Conservation (phyloP, 1,139 yeast genomes). For the Geotrichum armillariae region DNA sequence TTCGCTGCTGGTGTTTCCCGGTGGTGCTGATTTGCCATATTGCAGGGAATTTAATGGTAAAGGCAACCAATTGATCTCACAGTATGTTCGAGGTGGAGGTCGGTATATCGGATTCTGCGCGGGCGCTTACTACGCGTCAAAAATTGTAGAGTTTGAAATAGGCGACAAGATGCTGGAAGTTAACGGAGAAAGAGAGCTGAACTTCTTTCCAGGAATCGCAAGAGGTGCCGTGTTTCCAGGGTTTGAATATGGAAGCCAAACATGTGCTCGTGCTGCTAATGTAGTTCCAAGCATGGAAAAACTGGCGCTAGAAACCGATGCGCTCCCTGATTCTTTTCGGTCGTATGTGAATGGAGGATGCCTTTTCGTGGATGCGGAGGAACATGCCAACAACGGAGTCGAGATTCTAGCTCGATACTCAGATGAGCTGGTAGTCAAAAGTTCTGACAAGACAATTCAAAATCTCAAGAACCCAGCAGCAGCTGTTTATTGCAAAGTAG, state of each 20-base stretch:
- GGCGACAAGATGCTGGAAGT: constrained; percentile 74
- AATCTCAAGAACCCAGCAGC: constrained; percentile 49
- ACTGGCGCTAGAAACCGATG: neutral
- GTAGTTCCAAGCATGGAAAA: constrained; percentile 42
- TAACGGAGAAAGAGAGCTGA: constrained; percentile 77
- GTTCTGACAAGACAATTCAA: constrained; percentile 34
- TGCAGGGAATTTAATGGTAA: constrained; percentile 69
- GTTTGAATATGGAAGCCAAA: constrained; percentile 72
- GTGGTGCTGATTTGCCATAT: constrained; percentile 93
- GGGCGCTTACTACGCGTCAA: constrained; percentile 89
- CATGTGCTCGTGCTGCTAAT: constrained; percentile 66
- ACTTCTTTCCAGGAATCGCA: constrained; percentile 76
- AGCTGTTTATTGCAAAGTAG: constrained; percentile 63
- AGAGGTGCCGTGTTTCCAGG: constrained; percentile 83
- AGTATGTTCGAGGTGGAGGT: constrained; percentile 79
- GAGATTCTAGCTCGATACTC: constrained; percentile 69
- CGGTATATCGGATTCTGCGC: constrained; percentile 86
- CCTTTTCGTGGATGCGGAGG: constrained; percentile 72
- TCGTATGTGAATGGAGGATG: constrained; percentile 87
- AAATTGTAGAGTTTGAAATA: constrained; percentile 77
- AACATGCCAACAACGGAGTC: constrained; percentile 48
- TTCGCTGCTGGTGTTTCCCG: constrained; percentile 81
- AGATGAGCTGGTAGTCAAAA: constrained; percentile 49
- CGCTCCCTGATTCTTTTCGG: constrained; percentile 28
- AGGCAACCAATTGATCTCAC: constrained; percentile 59